phyloP scores from a whole-genome alignment of 2,329 filamentous ascomycete genomes.

The Trichoderma sp. region DNA sequence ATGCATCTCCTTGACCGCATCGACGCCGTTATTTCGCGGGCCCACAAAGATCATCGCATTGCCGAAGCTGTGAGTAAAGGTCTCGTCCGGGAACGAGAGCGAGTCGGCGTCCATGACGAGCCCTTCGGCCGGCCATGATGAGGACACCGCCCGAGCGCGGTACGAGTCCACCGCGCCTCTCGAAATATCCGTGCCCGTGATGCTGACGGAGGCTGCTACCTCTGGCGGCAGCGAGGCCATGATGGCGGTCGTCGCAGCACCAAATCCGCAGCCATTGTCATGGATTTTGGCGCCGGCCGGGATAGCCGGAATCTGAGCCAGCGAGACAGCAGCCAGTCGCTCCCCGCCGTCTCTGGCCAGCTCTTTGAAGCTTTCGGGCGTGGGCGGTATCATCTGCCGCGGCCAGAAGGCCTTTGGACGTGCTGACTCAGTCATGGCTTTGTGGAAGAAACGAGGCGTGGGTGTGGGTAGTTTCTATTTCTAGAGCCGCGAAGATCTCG shows the following conservation, averaged over 20 bases:
- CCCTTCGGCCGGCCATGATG: slow-evolving; percentile 5
- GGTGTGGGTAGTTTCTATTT: not conserved
- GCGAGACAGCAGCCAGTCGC: slow-evolving; percentile 17
- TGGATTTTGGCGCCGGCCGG: slow-evolving; percentile 14
- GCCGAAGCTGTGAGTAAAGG: slow-evolving; percentile 14
- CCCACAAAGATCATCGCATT: slow-evolving; percentile 18
- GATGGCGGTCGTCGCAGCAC: slow-evolving; percentile 13
- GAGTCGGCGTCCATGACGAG: slow-evolving; percentile 17
- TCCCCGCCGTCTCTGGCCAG: slow-evolving; percentile 10
- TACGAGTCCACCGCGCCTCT: slow-evolving; percentile 10
- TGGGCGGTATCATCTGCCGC: slow-evolving; percentile 17
- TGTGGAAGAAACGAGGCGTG: not conserved
- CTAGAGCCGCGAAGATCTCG: slow-evolving; percentile 1
- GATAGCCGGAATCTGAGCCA: slow-evolving; percentile 11
- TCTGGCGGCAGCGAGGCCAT: slow-evolving; percentile 7
- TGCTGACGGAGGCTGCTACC: slow-evolving; percentile 4
- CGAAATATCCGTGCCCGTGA: slow-evolving; percentile 16
- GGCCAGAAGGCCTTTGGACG: slow-evolving; percentile 13
- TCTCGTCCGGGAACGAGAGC: slow-evolving; percentile 14
- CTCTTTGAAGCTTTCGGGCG: slow-evolving; percentile 17
- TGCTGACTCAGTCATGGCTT: not conserved
- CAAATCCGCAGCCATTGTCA: slow-evolving; percentile 20
- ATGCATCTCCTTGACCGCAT: slow-evolving; percentile 15
- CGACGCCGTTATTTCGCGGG: slow-evolving; percentile 12
- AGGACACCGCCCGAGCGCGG: not conserved